Percentiles rank a stretch among this genome's conserved stretches.
These are phyloP conservation scores for Camelina sativa DNA, from an alignment of 345 rosid species.

Conservation along the genomic window DNA sequence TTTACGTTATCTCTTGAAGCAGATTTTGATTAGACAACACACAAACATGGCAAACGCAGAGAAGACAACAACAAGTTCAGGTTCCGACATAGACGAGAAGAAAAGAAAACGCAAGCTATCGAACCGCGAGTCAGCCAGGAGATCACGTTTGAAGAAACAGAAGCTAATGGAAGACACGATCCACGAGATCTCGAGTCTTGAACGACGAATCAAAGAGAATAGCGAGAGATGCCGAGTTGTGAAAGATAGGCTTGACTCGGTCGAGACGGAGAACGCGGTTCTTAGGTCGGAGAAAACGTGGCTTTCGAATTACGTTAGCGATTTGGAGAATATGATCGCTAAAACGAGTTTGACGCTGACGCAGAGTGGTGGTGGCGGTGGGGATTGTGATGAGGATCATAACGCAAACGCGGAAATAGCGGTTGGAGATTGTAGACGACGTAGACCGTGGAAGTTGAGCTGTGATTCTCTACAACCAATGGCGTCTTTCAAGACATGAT, in stretches of 20 bases:
- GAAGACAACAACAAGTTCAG: constrained; percentile 43
- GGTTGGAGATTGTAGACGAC: constrained; percentile 39
- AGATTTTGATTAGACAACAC: background rate
- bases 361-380: constrained; percentile 18
- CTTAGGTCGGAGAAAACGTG: constrained; percentile 50
- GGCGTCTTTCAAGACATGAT: constrained; percentile 36
- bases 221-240: constrained; percentile 30
- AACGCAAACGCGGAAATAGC: constrained; percentile 37
- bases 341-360: constrained; percentile 31
- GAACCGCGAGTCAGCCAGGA: constrained; percentile 75
- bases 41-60: constrained; percentile 40
- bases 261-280: constrained; percentile 51
- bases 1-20: constrained; percentile 56
- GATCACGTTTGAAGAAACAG: constrained; percentile 75
- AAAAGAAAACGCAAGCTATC: constrained; percentile 69
- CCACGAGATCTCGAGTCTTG: constrained; percentile 53
- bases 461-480: constrained; percentile 32
- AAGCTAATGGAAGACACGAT: constrained; percentile 56
- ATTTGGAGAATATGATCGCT: constrained; percentile 40
- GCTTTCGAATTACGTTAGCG: constrained; percentile 43
- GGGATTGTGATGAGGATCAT: background rate
- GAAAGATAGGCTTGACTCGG: constrained; percentile 25
- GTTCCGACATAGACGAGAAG: constrained; percentile 62
- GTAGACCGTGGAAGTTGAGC: constrained; percentile 27
- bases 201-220: constrained; percentile 49